A percentile compares a stretch with the other conserved stretches of the same genome.
Evolutionary conservation across 129 eudicot genomes (phyloP).

Genomic region (Chrysanthemum makinoi): DNA sequence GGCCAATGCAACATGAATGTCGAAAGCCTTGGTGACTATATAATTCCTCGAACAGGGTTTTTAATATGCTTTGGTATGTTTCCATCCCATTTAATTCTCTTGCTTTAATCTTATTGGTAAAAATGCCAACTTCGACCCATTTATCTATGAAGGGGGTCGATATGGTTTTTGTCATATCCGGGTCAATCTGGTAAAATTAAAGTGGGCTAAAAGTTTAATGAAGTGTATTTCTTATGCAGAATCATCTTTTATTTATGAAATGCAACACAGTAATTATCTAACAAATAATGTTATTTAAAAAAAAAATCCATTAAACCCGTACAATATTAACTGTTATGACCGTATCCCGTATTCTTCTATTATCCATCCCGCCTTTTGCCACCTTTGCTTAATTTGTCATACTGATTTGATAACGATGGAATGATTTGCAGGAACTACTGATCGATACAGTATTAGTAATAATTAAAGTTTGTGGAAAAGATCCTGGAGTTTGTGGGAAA

Average conservation of each 20-base stretch:
- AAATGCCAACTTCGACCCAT: not conserved
- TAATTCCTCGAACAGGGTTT: slow-evolving; percentile 71
- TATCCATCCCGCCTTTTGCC: no score
- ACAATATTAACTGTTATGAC: no score
- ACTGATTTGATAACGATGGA: not conserved
- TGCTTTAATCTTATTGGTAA: not conserved
- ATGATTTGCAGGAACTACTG: slow-evolving; percentile 33
- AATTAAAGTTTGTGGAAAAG: slow-evolving; percentile 39
- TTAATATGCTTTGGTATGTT: slow-evolving; percentile 45
- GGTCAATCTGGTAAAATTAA: no score
- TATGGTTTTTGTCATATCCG: no score
- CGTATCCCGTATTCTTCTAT: no score
- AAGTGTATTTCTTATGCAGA: no score
- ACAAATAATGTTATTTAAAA: no score
- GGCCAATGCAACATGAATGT: slow-evolving; percentile 96
- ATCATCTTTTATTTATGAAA: no score
- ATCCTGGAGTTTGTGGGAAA: slow-evolving; percentile 17
- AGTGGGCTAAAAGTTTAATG: no score
- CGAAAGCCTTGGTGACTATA: slow-evolving; percentile 86
- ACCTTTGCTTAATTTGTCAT: not conserved
- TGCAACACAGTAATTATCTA: no score
- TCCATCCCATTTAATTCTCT: not conserved
- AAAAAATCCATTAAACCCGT: no score
- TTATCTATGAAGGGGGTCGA: no score
- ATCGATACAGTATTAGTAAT: slow-evolving; percentile 26